phyloP scores from a whole-genome alignment of 768 basidiomycete species.

The Psilocybe tampanensis region DNA sequence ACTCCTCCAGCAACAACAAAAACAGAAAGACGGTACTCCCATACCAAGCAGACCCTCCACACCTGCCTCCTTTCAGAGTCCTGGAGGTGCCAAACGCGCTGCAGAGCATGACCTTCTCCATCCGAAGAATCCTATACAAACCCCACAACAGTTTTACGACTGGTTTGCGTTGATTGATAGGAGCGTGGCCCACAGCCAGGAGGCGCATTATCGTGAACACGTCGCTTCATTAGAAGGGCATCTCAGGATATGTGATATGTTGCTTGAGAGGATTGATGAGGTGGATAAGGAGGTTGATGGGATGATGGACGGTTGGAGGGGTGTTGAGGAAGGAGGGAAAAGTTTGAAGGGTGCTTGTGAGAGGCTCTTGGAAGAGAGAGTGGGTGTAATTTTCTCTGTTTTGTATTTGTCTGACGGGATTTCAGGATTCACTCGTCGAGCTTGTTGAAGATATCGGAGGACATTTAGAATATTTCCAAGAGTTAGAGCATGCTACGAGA shows the following conservation, averaged over 20 bases:
- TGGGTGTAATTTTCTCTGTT: slow-evolving; percentile 35
- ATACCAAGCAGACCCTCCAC: slow-evolving; percentile 41
- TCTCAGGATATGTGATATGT: slow-evolving; percentile 72
- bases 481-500: slow-evolving; percentile 89
- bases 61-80: background rate
- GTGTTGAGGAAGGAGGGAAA: slow-evolving; percentile 92
- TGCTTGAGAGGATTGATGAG: slow-evolving; percentile 73
- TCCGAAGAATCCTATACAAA: slow-evolving; percentile 79
- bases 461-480: slow-evolving; percentile 91
- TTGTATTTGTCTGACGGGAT: slow-evolving; percentile 1
- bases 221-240: slow-evolving; percentile 76
- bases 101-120: slow-evolving; percentile 42
- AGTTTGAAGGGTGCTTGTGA: slow-evolving; percentile 92
- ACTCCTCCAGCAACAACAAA: slow-evolving; percentile 16
- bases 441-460: slow-evolving; percentile 82
- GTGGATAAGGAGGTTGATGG: slow-evolving; percentile 73
- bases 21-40: slow-evolving; percentile 30
- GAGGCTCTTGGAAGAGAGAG: slow-evolving; percentile 85
- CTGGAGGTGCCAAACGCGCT: background rate
- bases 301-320: slow-evolving; percentile 84
- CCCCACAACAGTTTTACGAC: slow-evolving; percentile 96
- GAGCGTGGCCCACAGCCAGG: slow-evolving; percentile 91
- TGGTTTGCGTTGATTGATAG: slow-evolving; percentile 92
- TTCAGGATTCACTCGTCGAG: slow-evolving; percentile 68
- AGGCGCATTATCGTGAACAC: slow-evolving; percentile 88